phyloP scores from a whole-genome alignment of 306 rosid species.

The Sesbania bispinosa region DNA sequence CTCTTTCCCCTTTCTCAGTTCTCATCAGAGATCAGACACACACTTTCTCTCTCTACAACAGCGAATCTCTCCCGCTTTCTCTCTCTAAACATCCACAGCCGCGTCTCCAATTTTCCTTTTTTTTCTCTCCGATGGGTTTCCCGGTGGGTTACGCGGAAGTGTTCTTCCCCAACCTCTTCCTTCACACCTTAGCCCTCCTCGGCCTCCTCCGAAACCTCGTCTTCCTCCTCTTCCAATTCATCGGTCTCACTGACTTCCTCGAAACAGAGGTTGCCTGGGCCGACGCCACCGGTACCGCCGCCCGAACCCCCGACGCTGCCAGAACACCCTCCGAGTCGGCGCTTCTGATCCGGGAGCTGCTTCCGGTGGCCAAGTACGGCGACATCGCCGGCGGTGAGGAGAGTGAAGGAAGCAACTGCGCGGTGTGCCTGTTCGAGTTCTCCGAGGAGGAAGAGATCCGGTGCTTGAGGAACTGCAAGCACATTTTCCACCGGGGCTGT shows the following conservation, averaged over 20 bases:
- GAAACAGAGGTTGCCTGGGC: slow-evolving; percentile 52
- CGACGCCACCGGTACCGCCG: too few species aligned
- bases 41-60: not conserved
- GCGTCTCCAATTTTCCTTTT: too few species aligned
- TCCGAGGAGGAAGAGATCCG: slow-evolving; percentile 74
- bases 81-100: too few species aligned
- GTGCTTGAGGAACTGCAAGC: slow-evolving; percentile 73
- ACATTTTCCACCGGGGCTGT: slow-evolving; percentile 81
- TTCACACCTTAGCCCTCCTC: slow-evolving; percentile 63
- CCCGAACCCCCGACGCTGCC: slow-evolving; percentile 18
- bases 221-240: slow-evolving; percentile 50
- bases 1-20: too few species aligned
- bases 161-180: slow-evolving; percentile 62
- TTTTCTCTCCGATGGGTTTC: slow-evolving; percentile 55
- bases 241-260: slow-evolving; percentile 76
- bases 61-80: not conserved
- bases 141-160: slow-evolving; percentile 82
- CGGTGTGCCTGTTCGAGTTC: slow-evolving; percentile 79
- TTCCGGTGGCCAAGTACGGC: slow-evolving; percentile 56
- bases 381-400: slow-evolving; percentile 2
- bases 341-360: slow-evolving; percentile 63
- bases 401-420: slow-evolving; percentile 45
- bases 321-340: slow-evolving; percentile 49
- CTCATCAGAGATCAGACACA: not conserved
- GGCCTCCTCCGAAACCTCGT: slow-evolving; percentile 66